Evolutionary conservation across 164 flowering plant genomes (phyloP), one percentile per base, ranked within the genome.

Genomic region (grape (Vitis vinifera)): DNA sequence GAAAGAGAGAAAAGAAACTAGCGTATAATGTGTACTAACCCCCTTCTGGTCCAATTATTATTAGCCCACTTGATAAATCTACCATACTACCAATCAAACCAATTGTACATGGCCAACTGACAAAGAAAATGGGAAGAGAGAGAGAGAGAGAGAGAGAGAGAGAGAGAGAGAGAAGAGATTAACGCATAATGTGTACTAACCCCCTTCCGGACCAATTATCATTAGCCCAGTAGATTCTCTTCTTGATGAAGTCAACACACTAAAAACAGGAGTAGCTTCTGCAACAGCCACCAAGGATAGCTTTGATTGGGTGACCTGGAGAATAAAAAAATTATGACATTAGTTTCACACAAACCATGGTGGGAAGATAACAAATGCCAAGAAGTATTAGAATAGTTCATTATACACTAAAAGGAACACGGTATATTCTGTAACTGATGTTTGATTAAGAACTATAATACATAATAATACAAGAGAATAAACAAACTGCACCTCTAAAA

Each of bases 151-250:
- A 56, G 6, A 60, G n/a, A 13, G 12, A 30, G 13, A 50, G 10
- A 17, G 17, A 17, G 17, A 55, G 17, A 19, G 10, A 17, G 12
- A 56, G 6, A 60, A 17, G 17, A 63, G 3, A 31, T 10, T 3
- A 30, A 31, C 16, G 19, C 5, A 55, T 59, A 52, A 68, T 19
- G 51, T 23, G 16, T 66, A 79, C 91, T 80, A 72, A 94, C 97
- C 97, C 50, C 99, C 99, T 88, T 94, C 99, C 44, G 99, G 99
- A 65, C 97, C 99, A 76, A 92, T 72, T 48, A 94, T 85, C 15
- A 92, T 76, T 51, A 87, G 57, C 59, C 97, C 97, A 68, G 75
- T 65, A 49, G 88, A 58, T 71, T 82, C 81, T 59, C 53, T 72
- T 64, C 66, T 74, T 19, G 76, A 78, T 61, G 81, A 78, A 70